A percentile compares a stretch with the other conserved stretches of the same genome.
These are phyloP conservation scores for Myriosclerotinia duriaeana DNA, from an alignment of 2,329 filamentous ascomycete genomes.

Conservation along the genomic window DNA sequence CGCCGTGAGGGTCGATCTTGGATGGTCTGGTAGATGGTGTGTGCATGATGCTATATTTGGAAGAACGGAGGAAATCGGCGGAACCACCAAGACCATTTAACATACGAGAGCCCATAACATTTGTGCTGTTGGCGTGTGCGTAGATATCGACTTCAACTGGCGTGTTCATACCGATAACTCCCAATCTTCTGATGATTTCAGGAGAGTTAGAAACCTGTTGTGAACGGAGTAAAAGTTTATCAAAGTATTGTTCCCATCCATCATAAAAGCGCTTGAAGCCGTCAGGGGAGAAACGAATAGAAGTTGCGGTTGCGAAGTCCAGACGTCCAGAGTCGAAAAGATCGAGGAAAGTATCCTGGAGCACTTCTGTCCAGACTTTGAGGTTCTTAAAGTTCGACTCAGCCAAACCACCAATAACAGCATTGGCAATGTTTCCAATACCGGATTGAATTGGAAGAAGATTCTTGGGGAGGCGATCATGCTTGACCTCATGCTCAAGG, in stretches of 20 bases:
- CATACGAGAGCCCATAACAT: constrained; percentile 86
- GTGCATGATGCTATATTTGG: constrained; percentile 93
- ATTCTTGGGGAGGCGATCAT: constrained; percentile 72
- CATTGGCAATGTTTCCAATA: constrained; percentile 92
- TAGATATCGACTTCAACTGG: constrained; percentile 94
- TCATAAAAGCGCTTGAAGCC: constrained; percentile 91
- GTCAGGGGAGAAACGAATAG: constrained; percentile 85
- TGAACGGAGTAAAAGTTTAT: constrained; percentile 81
- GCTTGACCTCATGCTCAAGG: constrained; percentile 79
- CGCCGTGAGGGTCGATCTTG: constrained; percentile 78
- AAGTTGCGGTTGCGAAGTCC: constrained; percentile 87
- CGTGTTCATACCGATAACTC: constrained; percentile 93
- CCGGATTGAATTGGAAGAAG: constrained; percentile 82
- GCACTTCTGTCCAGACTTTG: constrained; percentile 80
- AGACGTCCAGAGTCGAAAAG: constrained; percentile 86
- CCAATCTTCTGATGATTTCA: constrained; percentile 83
- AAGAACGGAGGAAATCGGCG: constrained; percentile 74
- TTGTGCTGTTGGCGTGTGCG: constrained; percentile 87
- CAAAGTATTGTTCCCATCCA: constrained; percentile 75
- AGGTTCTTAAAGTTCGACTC: constrained; percentile 83
- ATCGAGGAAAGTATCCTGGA: constrained; percentile 90
- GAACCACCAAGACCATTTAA: constrained; percentile 81
- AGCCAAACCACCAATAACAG: constrained; percentile 79
- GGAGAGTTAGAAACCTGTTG: constrained; percentile 87
- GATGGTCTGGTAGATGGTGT: constrained; percentile 77